Conservation (phyloP, 352 stramenopile genomes). For the Phytophthora lateralis region DNA sequence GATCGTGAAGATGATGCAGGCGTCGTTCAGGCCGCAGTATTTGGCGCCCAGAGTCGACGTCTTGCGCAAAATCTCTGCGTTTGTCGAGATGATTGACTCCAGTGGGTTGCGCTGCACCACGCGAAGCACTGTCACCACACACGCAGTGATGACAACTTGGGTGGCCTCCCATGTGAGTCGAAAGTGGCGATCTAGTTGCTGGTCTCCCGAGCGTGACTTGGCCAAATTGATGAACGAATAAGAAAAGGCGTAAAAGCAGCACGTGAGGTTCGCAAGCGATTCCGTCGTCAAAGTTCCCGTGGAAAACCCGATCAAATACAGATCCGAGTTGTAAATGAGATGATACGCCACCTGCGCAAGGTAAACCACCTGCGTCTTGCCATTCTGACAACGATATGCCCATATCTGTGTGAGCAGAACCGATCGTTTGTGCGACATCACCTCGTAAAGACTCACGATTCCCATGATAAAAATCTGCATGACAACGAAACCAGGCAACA, state of each 20-base stretch:
- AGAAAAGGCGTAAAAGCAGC: conserved; percentile 20
- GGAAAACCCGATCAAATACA: conserved; percentile 28
- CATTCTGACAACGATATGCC: not conserved
- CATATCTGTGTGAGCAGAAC: no score
- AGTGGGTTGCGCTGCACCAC: conserved; percentile 22
- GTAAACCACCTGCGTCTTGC: conserved; percentile 28
- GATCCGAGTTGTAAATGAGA: conserved; percentile 27
- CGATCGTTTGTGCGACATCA: no score
- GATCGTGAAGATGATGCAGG: conserved; percentile 30
- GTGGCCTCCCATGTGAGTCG: conserved; percentile 17
- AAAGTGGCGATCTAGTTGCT: conserved; percentile 16
- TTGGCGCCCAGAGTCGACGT: conserved; percentile 12
- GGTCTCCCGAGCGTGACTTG: conserved; percentile 9
- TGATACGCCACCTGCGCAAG: conserved; percentile 29
- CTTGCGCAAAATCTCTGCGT: conserved; percentile 32
- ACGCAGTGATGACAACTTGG: conserved; percentile 16
- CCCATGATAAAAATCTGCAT: conserved; percentile 40
- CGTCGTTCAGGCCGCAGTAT: conserved; percentile 22
- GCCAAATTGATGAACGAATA: conserved; percentile 21
- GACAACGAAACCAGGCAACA: conserved; percentile 30
- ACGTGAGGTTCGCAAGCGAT: conserved; percentile 10
- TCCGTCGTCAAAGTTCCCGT: conserved; percentile 27
- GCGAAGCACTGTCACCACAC: conserved; percentile 7
- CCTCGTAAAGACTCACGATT: conserved; percentile 20
- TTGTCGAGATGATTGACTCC: conserved; percentile 19